Evolutionary conservation across 805 yeast genomes (phyloP), one percentile per base, ranked within the genome.

Genomic region (Yarrowia sp.): DNA sequence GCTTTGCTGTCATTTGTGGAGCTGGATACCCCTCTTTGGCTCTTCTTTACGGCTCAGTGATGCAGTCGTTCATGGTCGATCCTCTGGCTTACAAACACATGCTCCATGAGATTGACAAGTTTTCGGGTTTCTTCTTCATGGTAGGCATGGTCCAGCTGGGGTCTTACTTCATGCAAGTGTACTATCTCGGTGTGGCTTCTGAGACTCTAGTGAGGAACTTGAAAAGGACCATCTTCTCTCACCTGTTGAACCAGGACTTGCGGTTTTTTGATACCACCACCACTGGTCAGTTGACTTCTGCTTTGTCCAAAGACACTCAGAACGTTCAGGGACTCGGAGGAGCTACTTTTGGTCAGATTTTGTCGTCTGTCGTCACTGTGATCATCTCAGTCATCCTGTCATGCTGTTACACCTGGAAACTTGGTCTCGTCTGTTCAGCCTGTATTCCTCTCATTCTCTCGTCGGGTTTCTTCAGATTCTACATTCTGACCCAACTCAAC

Each of bases 291-390:
- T 71, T 80, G 22, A 77, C 80, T 1, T 71, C 81, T 1, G 74
- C 77, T 15, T 71, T 80, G n/a, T 79, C 82, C 49, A 79, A 77
- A 58, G 82, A 80, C 63, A 82, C 81, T 8, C 78, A 78, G 66
- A 75, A 78, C 22, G 77, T 79, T 14, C 78, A 79, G 49, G 82
- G 82, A 19, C 71, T 79, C 4, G 80, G 80, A 15, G 82, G 82
- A 16, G 79, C 81, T 8, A 79, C 81, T 0, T 72, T 79, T 59
- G 82, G 81, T 3, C 82, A 79, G 69, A 75, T 79, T 55, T 68
- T 79, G 71, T 74, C 76, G 58, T 78, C 79, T 0, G 14, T 77
- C 26, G 78, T 79, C 8, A 80, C 81, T 3, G 72, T 80, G 10
- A 68, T 80, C 63, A 81, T 75, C 12, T 82, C 82, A 46, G 71